Conservation (phyloP, 2,329 filamentous ascomycete species). For the Xylariomycetidae sp. region DNA sequence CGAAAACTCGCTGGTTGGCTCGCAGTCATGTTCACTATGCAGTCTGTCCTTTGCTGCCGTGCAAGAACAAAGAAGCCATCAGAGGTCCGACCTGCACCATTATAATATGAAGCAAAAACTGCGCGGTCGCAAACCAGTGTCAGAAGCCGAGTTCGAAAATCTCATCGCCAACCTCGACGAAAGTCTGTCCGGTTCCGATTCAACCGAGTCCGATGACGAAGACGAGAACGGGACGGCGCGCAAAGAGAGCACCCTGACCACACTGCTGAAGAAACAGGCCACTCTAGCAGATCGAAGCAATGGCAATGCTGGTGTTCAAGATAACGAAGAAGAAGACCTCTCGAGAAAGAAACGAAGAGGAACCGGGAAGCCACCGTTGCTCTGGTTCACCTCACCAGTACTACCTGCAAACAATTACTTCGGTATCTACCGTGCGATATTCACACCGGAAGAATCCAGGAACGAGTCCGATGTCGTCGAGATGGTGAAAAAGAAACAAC, state of each 20-base stretch:
- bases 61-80: conserved; percentile 78
- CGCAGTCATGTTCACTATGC: conserved; percentile 80
- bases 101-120: conserved; percentile 95
- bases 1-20: conserved; percentile 48
- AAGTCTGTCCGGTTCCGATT: conserved; percentile 84
- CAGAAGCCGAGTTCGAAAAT: conserved; percentile 80
- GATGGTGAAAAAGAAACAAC: conserved; percentile 70
- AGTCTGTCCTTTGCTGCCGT: conserved; percentile 65
- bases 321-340: conserved; percentile 42
- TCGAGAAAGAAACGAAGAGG: conserved; percentile 42
- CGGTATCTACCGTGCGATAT: conserved; percentile 79
- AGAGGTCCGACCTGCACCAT: conserved; percentile 83
- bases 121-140: conserved; percentile 65
- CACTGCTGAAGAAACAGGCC: conserved; percentile 78
- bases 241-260: conserved; percentile 69
- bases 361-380: conserved; percentile 65
- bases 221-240: conserved; percentile 39
- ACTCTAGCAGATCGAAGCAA: conserved; percentile 54
- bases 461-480: conserved; percentile 58
- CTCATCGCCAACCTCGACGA: conserved; percentile 83
- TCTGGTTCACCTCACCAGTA: conserved; percentile 79
- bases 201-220: conserved; percentile 66
- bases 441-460: conserved; percentile 67
- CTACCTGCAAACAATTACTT: conserved; percentile 76
- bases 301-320: conserved; percentile 46